Evolutionary conservation across 495 filamentous ascomycete species (phyloP), one percentile per base, ranked within the genome.

Genomic region (Entonaema liquescens): DNA sequence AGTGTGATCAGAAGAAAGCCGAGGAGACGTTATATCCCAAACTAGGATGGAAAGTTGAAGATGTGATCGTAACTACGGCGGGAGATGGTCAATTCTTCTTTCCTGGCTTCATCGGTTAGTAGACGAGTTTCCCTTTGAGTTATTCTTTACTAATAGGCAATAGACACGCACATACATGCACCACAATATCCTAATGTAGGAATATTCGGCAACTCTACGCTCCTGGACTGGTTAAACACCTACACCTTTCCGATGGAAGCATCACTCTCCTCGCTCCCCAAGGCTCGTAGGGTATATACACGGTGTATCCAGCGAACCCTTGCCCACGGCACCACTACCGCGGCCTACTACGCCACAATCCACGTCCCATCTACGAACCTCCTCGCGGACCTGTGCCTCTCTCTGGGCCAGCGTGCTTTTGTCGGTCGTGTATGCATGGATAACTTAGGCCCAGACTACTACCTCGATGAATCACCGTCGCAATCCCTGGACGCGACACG

Each of bases 201-300:
- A 56, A 89, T 98, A 72, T 98, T 98, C 75, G 95, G 95, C 76
- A 91, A 90, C 54, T 89, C 90, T 2, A 97, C 93, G 17, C 88
- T 99, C 47, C 87, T 99, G 23, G 88, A 92, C 79, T 99, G 95
- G 95, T 86, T 99, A 5, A 83, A 93, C 68, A 92, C 84, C 3
- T 99, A 99, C 82, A 99, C 95, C n/a, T 99, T 97, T 79, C 95
- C 95, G 0, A 85, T 97, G 61, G 95, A 98, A 80, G 83, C 88
- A 12, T 92, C 90, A 17, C 86, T 97, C 61, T 73, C 80, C 4
- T 76, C 79, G 63, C 80, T 78, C 44, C 74, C 75, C 72, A 83
- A 83, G 68, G 72, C 82, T 49, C 84, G 82, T 77, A 82, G 68
- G 69, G 86, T 94, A 67, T 98, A 98, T 80, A 83, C 84, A 17